A percentile compares a stretch with the other conserved stretches of the same genome.
phyloP scores from a whole-genome alignment of 1,284 basidiomycete species.

The Microstroma glucosiphilum region DNA sequence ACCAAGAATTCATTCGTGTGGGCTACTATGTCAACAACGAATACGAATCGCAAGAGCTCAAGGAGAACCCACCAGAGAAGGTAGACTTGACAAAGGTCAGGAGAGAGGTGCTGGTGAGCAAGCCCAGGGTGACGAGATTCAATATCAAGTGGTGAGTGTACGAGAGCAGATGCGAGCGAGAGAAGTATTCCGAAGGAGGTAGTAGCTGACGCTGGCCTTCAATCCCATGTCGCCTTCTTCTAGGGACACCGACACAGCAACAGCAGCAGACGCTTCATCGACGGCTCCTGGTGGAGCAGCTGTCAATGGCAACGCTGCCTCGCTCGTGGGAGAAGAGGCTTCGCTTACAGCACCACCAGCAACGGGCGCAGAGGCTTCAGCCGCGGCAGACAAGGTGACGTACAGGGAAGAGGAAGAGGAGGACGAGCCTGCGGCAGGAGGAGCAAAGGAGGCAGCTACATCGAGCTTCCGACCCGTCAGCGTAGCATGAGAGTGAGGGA shows the following conservation, averaged over 20 bases:
- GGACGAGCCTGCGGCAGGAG: neutral
- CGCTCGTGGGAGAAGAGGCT: no score
- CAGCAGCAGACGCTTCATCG: neutral
- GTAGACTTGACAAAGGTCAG: slow-evolving; percentile 58
- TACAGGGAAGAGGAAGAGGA: neutral
- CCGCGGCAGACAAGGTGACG: neutral
- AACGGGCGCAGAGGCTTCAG: no score
- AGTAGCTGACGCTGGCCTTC: neutral
- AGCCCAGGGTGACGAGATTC: slow-evolving; percentile 83
- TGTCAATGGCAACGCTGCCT: no score
- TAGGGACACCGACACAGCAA: neutral
- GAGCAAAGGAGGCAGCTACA: neutral
- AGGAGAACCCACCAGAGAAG: slow-evolving; percentile 45
- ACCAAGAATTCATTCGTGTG: slow-evolving; percentile 95
- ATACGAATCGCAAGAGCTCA: slow-evolving; percentile 80
- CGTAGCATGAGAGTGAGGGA: neutral
- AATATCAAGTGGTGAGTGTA: slow-evolving; percentile 53
- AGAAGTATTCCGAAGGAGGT: neutral
- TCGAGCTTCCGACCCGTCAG: slow-evolving; percentile 5
- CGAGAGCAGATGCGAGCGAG: neutral
- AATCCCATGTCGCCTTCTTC: no score
- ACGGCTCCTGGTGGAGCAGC: neutral
- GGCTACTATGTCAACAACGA: slow-evolving; percentile 99
- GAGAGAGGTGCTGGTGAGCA: slow-evolving; percentile 77
- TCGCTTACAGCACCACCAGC: no score